Base-by-base conservation (phyloP, 495 filamentous ascomycete genomes). In the Aspergillus sparsus region DNA sequence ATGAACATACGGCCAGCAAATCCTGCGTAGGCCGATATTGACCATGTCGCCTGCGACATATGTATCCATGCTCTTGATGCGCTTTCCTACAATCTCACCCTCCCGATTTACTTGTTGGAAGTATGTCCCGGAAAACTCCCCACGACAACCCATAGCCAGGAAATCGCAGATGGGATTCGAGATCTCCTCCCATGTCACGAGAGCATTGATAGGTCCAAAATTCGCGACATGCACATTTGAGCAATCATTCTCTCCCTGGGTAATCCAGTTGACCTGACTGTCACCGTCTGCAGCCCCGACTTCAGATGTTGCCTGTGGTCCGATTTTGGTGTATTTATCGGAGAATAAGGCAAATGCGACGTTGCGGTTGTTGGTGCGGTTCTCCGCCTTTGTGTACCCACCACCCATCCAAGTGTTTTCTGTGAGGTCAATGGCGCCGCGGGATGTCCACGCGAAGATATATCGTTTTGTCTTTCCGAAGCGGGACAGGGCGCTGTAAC, bases 1-100 rank as follows among this genome's bases (percentile, higher is more conserved):
- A 55, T 68, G 72, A 5, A 82, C 80, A 61, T 84, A 83, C 33
- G 82, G 82, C 82, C 82, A 84, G 68, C 82, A 84, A 55, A 84
- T 71, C 41, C 70, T 73, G 9, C 75, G 72, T 46, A 75, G 72
- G 10, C 61, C 60, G 67, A 83, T 74, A 18, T 71, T 81, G 5
- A 75, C 75, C 70, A 84, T 82, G 62, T 84, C 82, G 15, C 82
- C 82, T 2, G 80, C 76, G 54, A 84, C 76, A 60, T 76, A 81
- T 21, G 76, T 71, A 67, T 82, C 74, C 13, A 37, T 69, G 15
- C 66, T 69, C 8, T 63, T 69, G 21, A 82, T 53, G 2, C 77
- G 62, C 10, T 67, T 65, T 5, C 80, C 82, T 36, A 82, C 68
- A 53, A 73, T 79, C 18, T 60, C 61, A 11, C 81, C 80, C 4